Base-by-base conservation (phyloP, 441 rosid species). In the Erodium moschatum region DNA sequence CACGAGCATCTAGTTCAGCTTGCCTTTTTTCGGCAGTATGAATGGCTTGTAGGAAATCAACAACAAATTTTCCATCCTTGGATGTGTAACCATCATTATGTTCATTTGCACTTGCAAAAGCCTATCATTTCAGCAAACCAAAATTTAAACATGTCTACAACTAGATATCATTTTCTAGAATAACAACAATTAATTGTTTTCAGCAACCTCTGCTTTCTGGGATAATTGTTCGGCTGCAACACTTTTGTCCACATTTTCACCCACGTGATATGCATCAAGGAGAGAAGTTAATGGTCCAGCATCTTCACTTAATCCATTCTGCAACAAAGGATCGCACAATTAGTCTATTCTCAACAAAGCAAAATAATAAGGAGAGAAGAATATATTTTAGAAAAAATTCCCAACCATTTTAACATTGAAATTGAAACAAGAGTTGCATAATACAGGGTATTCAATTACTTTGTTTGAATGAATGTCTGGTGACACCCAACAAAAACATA, bases 1-100 rank as follows among this genome's bases (percentile, higher is more conserved):
- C 80, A 73, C 29, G 86, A 73, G 93, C 89, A 85, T 92, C 98
- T 69, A 87, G 67, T 72, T 90, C 88, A 65, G 97, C 92, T 80
- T 92, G 98, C 80, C 89, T 81, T 68, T 86, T 80, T 81, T 92
- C 97, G 73, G 98, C 97, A 42, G 80, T 84, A 76, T 92, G 98
- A 72, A 95, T 90, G 67, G 97, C 96, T 85, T 85, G 76, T 31
- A 94, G 83, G 83, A 95, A 92, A 76, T 84, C 85, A 69, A 95
- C 73, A 75, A 95, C 81, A 83, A 92, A 67, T 72, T 84, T 90
- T 68, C 96, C 96, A 77, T 89, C 92, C 71, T 83, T 79, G 12
- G 83, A 83, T 69, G 79, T 74, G 75, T 77, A 74, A 77, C 73
- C 81, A 72, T 82, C 89, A 78, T 76, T 79, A 72, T 88, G 93